phyloP scores from a whole-genome alignment of 257 asterid species.

The Henckelia pumila region DNA sequence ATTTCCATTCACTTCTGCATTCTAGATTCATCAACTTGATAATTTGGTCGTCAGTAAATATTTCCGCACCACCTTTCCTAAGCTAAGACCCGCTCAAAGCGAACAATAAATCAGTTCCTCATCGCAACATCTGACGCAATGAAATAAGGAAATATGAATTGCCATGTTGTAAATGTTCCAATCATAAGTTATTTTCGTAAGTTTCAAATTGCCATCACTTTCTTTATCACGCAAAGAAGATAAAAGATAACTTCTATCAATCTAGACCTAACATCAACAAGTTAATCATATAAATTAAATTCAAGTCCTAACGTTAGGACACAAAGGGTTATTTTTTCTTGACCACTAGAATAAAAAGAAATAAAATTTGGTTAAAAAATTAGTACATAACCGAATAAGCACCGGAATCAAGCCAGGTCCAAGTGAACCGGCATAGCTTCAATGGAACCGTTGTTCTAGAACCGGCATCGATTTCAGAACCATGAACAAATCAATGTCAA shows the following conservation, averaged over 20 bases:
- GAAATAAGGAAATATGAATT: slow-evolving; percentile 2
- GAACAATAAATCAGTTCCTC: neutral
- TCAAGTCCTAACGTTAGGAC: neutral
- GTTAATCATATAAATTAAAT: neutral
- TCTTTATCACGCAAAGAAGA: neutral
- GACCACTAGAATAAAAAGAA: neutral
- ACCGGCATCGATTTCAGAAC: neutral
- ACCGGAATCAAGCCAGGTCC: neutral
- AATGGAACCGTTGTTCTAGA: neutral
- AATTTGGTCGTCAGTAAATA: neutral
- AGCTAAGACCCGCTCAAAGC: slow-evolving; percentile 12
- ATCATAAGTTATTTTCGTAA: slow-evolving; percentile 5
- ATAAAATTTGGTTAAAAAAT: neutral
- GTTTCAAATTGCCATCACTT: slow-evolving; percentile 9
- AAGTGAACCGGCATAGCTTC: neutral
- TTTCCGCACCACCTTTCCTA: slow-evolving; percentile 14
- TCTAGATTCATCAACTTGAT: neutral
- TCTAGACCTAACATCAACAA: neutral
- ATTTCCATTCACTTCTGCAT: neutral
- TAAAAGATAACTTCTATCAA: neutral
- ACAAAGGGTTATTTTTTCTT: neutral
- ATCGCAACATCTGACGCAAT: slow-evolving; percentile 13
- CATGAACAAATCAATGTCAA: neutral
- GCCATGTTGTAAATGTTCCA: neutral
- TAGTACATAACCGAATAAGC: neutral